These are phyloP conservation scores for Aspergillus chevalieri DNA, from an alignment of 2,329 filamentous ascomycete species.

Conservation along the genomic window DNA sequence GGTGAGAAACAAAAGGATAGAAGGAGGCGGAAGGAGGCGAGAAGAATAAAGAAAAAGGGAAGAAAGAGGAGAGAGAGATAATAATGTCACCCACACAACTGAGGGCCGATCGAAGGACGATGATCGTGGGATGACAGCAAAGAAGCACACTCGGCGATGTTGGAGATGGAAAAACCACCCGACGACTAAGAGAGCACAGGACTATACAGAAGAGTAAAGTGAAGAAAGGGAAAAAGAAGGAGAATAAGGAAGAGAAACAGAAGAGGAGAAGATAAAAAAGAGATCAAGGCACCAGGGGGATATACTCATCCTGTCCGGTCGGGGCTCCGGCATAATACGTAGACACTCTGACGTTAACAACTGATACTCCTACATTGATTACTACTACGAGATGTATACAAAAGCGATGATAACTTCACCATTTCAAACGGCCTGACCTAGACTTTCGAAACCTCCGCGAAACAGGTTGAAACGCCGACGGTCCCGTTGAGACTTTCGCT, in stretches of 20 bases:
- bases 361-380: background rate
- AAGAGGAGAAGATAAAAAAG: background rate
- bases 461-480: background rate
- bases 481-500: background rate
- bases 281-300: background rate
- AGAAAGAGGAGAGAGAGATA: constrained; percentile 3
- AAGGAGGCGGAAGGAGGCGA: constrained; percentile 2
- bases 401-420: too few species aligned
- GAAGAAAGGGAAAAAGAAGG: constrained; percentile 12
- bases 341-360: background rate
- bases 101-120: background rate
- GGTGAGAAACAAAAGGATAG: constrained; percentile 9
- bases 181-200: constrained; percentile 15
- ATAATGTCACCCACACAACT: constrained; percentile 1
- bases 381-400: too few species aligned
- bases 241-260: constrained; percentile 13
- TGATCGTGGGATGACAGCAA: constrained; percentile 3
- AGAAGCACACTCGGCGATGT: constrained; percentile 20
- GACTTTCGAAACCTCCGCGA: background rate
- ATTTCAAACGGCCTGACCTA: too few species aligned
- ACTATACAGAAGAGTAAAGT: too few species aligned
- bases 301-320: too few species aligned
- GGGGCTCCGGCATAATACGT: too few species aligned
- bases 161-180: constrained; percentile 19
- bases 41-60: constrained; percentile 4